These are phyloP conservation scores for Fusarium udum DNA, from an alignment of 2,329 filamentous ascomycete genomes.

Conservation along the genomic window DNA sequence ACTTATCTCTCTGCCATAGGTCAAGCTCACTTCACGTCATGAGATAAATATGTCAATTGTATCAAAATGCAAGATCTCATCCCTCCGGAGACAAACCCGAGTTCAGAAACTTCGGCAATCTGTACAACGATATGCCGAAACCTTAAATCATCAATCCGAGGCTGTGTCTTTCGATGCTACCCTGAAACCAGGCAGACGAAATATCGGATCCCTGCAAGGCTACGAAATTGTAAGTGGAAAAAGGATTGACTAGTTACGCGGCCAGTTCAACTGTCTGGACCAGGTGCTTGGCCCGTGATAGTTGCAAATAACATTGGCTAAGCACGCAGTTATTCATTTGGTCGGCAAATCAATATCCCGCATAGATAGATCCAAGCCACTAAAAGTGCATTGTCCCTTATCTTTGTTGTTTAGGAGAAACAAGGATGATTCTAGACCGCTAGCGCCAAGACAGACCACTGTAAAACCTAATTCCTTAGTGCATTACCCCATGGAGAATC, in stretches of 20 bases:
- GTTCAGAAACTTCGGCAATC: background rate
- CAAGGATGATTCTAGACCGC: background rate
- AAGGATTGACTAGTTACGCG: background rate
- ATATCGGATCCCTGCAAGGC: background rate
- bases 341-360: no score
- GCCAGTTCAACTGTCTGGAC: background rate
- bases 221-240: background rate
- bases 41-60: background rate
- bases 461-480: background rate
- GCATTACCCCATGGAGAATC: background rate
- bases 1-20: rapidly evolving
- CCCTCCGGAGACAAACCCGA: background rate
- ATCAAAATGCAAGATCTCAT: no score
- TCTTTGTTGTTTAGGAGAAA: background rate
- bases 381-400: background rate
- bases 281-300: rapidly evolving
- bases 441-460: background rate
- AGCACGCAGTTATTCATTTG: background rate
- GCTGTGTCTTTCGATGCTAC: background rate
- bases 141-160: background rate
- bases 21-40: background rate
- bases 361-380: no score
- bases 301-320: background rate
- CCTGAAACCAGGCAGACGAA: background rate
- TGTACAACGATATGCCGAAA: background rate